Evolutionary conservation across 2,329 filamentous ascomycete genomes (phyloP).

Genomic region (Fusarium sp.): DNA sequence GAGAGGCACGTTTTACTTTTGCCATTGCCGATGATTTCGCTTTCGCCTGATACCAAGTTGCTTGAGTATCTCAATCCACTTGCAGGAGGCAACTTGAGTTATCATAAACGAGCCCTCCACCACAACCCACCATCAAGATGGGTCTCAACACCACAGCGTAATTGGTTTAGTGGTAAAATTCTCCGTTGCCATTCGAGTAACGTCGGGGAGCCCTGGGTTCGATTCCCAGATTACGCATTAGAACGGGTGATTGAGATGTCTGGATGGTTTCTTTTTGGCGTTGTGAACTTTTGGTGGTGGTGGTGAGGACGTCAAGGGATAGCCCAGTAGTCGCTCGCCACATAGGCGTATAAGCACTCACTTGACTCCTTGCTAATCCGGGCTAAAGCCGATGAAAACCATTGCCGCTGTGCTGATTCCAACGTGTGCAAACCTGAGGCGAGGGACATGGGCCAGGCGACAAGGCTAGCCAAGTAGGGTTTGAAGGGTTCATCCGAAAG

Average conservation of each 20-base stretch:
- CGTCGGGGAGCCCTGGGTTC: background rate
- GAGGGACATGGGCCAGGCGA: background rate
- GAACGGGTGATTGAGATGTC: background rate
- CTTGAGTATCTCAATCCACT: background rate
- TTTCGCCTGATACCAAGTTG: background rate
- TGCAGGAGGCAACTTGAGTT: background rate
- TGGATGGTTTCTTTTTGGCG: background rate
- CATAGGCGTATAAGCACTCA: background rate
- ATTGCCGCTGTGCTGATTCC: background rate
- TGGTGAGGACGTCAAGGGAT: background rate
- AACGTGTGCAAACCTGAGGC: background rate
- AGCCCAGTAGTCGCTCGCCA: background rate
- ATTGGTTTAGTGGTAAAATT: background rate
- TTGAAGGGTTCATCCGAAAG: background rate
- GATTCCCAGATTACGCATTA: background rate
- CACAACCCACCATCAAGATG: background rate
- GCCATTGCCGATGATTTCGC: background rate
- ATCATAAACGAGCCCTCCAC: background rate
- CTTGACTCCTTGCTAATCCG: background rate
- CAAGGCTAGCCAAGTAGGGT: background rate
- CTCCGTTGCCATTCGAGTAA: background rate
- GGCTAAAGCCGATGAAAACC: background rate
- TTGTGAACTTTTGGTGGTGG: background rate
- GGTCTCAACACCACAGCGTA: background rate
- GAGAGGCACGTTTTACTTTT: background rate